Conservation (phyloP, 495 filamentous ascomycete species). For the Neurospora tetrasperma region DNA sequence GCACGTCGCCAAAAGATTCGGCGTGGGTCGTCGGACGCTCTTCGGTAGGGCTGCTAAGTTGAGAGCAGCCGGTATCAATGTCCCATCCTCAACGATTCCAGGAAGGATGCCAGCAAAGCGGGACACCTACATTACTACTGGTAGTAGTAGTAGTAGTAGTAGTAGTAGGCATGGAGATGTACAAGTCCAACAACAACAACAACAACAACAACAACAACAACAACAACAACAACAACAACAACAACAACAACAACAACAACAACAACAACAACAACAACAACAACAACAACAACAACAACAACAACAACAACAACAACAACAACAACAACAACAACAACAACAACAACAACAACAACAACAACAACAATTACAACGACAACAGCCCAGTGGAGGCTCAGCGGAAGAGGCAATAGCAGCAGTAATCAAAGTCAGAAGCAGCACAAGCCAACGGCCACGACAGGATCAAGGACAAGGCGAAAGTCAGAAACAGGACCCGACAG, state of each 20-base stretch:
- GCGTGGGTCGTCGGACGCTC: not conserved
- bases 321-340: not conserved
- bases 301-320: not conserved
- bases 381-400: not conserved
- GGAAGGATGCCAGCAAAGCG: not conserved
- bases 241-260: not conserved
- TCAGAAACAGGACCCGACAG: not conserved
- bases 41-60: not conserved
- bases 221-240: not conserved
- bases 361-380: not conserved
- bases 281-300: not conserved
- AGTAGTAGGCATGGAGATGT: not conserved
- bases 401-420: not conserved
- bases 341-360: not conserved
- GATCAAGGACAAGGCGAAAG: not conserved
- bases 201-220: not conserved
- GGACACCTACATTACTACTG: not conserved
- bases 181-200: not conserved
- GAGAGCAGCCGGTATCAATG: not conserved
- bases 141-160: not conserved
- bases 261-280: not conserved
- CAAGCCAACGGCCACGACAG: not conserved
- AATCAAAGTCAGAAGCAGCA: not conserved
- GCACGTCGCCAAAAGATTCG: not conserved
- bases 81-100: not conserved